Evolutionary conservation across 2,329 filamentous ascomycete genomes (phyloP), one percentile per base, ranked within the genome.

Genomic region (Xylariaceae sp.): DNA sequence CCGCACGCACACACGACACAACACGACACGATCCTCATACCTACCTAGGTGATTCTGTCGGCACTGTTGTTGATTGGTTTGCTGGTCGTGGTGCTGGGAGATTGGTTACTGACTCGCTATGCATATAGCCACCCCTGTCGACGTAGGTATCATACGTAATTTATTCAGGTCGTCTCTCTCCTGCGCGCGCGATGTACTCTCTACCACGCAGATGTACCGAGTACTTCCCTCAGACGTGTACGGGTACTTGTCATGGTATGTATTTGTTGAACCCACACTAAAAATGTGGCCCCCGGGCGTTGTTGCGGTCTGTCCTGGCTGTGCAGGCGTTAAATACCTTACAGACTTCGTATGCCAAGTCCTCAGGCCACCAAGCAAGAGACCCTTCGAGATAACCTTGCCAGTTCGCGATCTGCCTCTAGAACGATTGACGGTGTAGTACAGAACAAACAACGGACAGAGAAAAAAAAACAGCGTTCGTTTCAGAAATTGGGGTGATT

Each of bases 51-150:
- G 48, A 50, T 50, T 37, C 53, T 7, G 56, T 49, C 39, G 53
- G 51, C 61, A 51, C 44, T 50, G 37, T 48, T 53, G 49, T 44
- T 62, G 57, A 62, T 62, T 60, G 60, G 59, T 42, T 55, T 60
- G 60, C 60, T 54, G 62, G 62, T 58, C 57, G 53, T 18, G 55
- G 58, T 64, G 62, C 62, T 61, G 62, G 56, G 56, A 59, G 56
- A 59, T 64, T 61, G 58, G 62, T 60, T 53, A 64, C 61, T 64
- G 62, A 64, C 62, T 64, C 62, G 62, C 60, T 61, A 23, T 63
- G 62, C 62, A 63, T 63, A 50, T 15, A 53, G 51, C 8, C 37
- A 9, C 60, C 62, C 62, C 55, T 63, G 62, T 59, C 58, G 7
- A 52, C 50, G 42, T 60, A 62, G 57, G 48, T 58, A 62, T 64